Evolutionary conservation across 257 asterid genomes (phyloP).

Genomic region (Nicotiana noctiflora): DNA sequence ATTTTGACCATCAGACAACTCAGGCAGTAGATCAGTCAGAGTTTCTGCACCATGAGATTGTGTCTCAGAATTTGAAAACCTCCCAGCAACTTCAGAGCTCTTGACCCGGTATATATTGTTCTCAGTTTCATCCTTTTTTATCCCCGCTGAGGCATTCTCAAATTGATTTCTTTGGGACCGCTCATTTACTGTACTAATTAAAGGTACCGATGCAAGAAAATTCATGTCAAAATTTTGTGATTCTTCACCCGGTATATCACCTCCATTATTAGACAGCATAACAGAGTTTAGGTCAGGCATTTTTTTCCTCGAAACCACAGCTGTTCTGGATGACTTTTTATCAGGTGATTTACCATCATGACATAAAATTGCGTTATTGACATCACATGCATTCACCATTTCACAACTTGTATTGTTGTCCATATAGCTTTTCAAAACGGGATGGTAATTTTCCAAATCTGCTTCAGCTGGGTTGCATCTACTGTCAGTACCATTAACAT

Average conservation of each 20-base stretch:
- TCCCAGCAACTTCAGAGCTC: conserved; percentile 29
- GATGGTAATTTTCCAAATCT: conserved; percentile 20
- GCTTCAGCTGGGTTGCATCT: conserved; percentile 19
- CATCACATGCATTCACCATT: conserved; percentile 16
- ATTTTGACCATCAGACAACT: conserved; percentile 24
- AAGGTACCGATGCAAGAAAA: conserved; percentile 27
- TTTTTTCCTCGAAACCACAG: conserved; percentile 20
- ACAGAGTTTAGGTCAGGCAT: conserved; percentile 27
- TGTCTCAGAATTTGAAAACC: conserved; percentile 22
- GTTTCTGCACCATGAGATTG: conserved; percentile 25
- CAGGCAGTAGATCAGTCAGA: conserved; percentile 21
- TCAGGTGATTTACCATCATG: conserved; percentile 11
- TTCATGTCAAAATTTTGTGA: conserved; percentile 20
- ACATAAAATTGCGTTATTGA: neutral
- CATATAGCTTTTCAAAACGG: conserved; percentile 19
- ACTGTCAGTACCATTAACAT: conserved; percentile 5
- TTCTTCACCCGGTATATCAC: conserved; percentile 21
- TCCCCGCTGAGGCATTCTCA: conserved; percentile 16
- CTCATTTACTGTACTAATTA: conserved; percentile 22
- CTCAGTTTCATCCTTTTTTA: conserved; percentile 18
- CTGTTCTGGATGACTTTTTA: conserved; percentile 16
- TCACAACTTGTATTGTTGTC: conserved; percentile 21
- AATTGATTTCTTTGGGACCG: conserved; percentile 18
- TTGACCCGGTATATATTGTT: conserved; percentile 23
- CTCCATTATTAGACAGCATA: conserved; percentile 17